These are phyloP conservation scores for Phytopythium helicoides DNA, from an alignment of 352 stramenopile species.

Conservation along the genomic window DNA sequence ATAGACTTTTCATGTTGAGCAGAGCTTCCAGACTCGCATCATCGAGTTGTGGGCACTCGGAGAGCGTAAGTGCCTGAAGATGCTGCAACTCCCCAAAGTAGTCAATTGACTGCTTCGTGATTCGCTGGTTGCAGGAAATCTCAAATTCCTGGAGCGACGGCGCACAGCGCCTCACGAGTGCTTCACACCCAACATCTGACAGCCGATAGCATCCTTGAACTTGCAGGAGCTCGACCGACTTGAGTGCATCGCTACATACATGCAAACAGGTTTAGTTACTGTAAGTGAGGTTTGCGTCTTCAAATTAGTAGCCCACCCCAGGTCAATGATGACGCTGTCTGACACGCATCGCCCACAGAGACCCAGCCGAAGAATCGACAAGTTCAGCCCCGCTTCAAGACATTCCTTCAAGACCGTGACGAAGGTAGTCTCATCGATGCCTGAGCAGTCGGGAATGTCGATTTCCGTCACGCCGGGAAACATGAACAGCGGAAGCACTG, in stretches of 20 bases:
- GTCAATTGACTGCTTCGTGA: constrained; percentile 71
- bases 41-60: constrained; percentile 76
- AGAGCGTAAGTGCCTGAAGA: constrained; percentile 61
- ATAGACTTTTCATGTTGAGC: constrained; percentile 56
- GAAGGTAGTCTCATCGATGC: constrained; percentile 69
- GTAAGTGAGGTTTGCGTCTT: neutral
- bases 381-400: constrained; percentile 30
- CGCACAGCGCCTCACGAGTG: constrained; percentile 61
- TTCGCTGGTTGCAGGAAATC: constrained; percentile 81
- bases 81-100: constrained; percentile 69
- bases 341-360: constrained; percentile 76
- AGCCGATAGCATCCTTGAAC: constrained; percentile 78
- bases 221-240: constrained; percentile 59
- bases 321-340: constrained; percentile 65
- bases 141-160: constrained; percentile 73
- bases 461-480: constrained; percentile 81
- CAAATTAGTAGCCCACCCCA: constrained; percentile 29
- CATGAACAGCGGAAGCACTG: constrained; percentile 77
- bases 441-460: constrained; percentile 80
- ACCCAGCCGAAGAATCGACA: constrained; percentile 62
- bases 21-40: constrained; percentile 58
- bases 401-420: constrained; percentile 53
- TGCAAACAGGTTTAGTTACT: constrained; percentile 1
- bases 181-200: constrained; percentile 62
- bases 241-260: constrained; percentile 46